A percentile compares a stretch with the other conserved stretches of the same genome.
phyloP scores from a whole-genome alignment of 441 rosid genomes.

The Erysimum cheiri region DNA sequence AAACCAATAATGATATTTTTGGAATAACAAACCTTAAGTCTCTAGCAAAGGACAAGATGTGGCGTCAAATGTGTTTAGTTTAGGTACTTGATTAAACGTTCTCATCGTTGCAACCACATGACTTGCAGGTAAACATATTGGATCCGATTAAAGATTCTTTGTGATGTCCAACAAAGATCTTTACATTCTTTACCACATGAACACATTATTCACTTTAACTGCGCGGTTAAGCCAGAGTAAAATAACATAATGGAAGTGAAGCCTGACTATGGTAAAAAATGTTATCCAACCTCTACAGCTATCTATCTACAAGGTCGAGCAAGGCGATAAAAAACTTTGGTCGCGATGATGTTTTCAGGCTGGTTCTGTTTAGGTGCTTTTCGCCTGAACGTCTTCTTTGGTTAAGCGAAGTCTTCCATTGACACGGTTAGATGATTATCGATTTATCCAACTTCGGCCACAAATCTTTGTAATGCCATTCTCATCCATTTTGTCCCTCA shows the following conservation, averaged over 20 bases:
- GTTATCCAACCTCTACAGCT: background rate
- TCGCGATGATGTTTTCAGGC: background rate
- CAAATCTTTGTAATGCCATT: slow-evolving; percentile 65
- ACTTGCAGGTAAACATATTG: too few species aligned
- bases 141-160: background rate
- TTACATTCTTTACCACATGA: slow-evolving; percentile 7
- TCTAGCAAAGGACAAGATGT: too few species aligned
- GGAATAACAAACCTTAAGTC: too few species aligned
- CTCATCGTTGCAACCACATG: too few species aligned
- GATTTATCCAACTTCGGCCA: slow-evolving; percentile 62
- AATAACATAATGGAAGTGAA: too few species aligned
- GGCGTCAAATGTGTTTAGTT: too few species aligned
- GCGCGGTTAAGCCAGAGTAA: background rate
- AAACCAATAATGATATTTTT: too few species aligned
- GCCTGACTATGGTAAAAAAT: background rate
- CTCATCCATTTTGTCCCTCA: slow-evolving; percentile 72
- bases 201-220: background rate
- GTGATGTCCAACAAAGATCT: background rate
- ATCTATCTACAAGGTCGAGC: background rate
- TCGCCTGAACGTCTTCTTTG: slow-evolving; percentile 13
- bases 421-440: slow-evolving; percentile 7
- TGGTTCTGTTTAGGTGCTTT: background rate
- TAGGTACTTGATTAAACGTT: too few species aligned
- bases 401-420: slow-evolving; percentile 8
- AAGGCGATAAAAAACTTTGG: background rate